A percentile compares a stretch with the other conserved stretches of the same genome.
phyloP scores from a whole-genome alignment of 1,284 basidiomycete genomes.

The Ganoderma sp. region DNA sequence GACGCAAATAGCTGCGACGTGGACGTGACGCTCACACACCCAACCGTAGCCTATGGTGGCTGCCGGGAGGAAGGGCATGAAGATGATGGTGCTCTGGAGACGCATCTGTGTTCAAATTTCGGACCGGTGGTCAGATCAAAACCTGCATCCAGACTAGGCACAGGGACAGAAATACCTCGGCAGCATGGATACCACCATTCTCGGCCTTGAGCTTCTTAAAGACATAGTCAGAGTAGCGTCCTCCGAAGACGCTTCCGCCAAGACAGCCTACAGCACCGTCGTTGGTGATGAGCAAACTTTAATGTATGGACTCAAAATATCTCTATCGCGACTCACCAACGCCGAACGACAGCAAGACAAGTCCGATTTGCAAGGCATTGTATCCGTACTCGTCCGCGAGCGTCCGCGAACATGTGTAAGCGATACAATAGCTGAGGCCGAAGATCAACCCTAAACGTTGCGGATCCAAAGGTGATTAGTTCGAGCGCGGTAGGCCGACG shows the following conservation, averaged over 20 bases:
- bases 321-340: conserved; percentile 50
- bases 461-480: neutral
- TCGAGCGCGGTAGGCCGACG: neutral
- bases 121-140: neutral
- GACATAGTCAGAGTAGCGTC: conserved; percentile 76
- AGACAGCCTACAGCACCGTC: conserved; percentile 56
- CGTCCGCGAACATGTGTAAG: conserved; percentile 77
- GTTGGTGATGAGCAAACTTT: neutral
- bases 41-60: conserved; percentile 78
- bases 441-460: conserved; percentile 65
- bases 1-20: conserved; percentile 67
- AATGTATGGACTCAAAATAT: neutral
- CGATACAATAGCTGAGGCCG: conserved; percentile 70
- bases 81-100: conserved; percentile 63
- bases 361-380: conserved; percentile 72
- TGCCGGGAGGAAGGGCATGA: conserved; percentile 61
- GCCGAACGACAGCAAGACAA: conserved; percentile 79
- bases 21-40: conserved; percentile 68
- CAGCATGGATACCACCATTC: conserved; percentile 65
- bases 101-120: conserved; percentile 61
- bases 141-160: neutral
- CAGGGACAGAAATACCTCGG: conserved; percentile 62
- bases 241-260: conserved; percentile 75
- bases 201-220: conserved; percentile 59
- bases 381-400: conserved; percentile 70